phyloP scores from a whole-genome alignment of 2,329 filamentous ascomycete species.

The Fusarium globosum region DNA sequence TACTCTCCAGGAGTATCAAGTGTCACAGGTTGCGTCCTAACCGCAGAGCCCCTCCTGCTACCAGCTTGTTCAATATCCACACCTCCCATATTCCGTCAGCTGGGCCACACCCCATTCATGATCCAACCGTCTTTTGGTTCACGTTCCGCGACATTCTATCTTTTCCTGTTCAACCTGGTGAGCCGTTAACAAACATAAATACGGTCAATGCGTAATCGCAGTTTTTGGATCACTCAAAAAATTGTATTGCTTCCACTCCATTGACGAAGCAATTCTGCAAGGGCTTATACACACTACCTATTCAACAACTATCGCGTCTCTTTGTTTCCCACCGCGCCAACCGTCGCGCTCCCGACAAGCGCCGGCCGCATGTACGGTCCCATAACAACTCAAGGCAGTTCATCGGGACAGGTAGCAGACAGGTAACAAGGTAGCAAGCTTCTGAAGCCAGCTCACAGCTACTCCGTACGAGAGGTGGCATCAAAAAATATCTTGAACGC shows the following conservation, averaged over 20 bases:
- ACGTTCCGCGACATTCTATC: slow-evolving; percentile 5
- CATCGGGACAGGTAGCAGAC: slow-evolving; percentile 10
- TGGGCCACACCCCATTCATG: slow-evolving; percentile 28
- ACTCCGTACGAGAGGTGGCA: slow-evolving; percentile 21
- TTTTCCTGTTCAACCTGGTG: slow-evolving; percentile 2
- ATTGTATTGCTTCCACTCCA: neutral
- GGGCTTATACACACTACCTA: neutral
- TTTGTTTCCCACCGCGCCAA: slow-evolving; percentile 39
- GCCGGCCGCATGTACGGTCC: slow-evolving; percentile 42
- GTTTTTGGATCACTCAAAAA: neutral
- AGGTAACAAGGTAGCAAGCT: slow-evolving; percentile 11
- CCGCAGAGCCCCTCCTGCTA: slow-evolving; percentile 37
- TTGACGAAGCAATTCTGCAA: neutral
- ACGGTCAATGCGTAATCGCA: neutral
- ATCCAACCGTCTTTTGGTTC: slow-evolving; percentile 16
- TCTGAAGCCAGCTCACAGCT: slow-evolving; percentile 32
- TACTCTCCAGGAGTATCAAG: slow-evolving; percentile 13
- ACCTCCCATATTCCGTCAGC: slow-evolving; percentile 28
- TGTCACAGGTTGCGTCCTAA: slow-evolving; percentile 40
- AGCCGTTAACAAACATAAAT: neutral
- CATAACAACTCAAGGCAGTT: slow-evolving; percentile 24
- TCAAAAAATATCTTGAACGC: slow-evolving; percentile 27
- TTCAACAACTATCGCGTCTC: slow-evolving; percentile 31
- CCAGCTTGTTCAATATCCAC: slow-evolving; percentile 29
- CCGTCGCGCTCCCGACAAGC: slow-evolving; percentile 44